Evolutionary conservation across 208 protist species (phyloP).

Genomic region (Crithidia brevicula): DNA sequence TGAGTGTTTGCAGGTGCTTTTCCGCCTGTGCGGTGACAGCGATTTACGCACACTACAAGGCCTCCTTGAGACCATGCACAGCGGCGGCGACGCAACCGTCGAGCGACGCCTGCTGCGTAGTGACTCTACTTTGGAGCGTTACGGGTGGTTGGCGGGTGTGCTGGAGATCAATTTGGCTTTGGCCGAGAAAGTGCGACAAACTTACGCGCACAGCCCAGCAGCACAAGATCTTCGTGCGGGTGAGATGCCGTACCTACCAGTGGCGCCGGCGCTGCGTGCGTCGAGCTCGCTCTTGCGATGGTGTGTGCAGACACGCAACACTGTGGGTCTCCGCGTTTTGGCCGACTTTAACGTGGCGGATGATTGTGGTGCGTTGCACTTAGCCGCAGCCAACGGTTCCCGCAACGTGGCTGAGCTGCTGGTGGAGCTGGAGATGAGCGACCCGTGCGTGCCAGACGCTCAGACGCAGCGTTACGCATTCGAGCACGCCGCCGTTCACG

Average conservation of each 20-base stretch:
- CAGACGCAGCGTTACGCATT: slow-evolving; percentile 64
- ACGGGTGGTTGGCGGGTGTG: slow-evolving; percentile 72
- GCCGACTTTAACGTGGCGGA: slow-evolving; percentile 80
- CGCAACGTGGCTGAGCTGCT: slow-evolving; percentile 66
- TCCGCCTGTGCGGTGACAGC: slow-evolving; percentile 15
- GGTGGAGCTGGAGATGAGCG: slow-evolving; percentile 71
- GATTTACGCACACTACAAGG: slow-evolving; percentile 18
- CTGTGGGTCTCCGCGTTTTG: slow-evolving; percentile 73
- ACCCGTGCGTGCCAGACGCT: slow-evolving; percentile 30
- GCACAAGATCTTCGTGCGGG: slow-evolving; percentile 25
- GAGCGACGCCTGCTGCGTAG: slow-evolving; percentile 48
- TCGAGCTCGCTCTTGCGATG: slow-evolving; percentile 51
- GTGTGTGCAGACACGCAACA: slow-evolving; percentile 71
- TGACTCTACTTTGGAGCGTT: slow-evolving; percentile 48
- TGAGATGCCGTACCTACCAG: slow-evolving; percentile 36
- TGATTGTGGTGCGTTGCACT: slow-evolving; percentile 63
- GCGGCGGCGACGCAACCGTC: slow-evolving; percentile 8
- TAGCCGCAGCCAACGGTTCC: slow-evolving; percentile 59
- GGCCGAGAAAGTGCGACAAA: slow-evolving; percentile 35
- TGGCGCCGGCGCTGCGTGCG: slow-evolving; percentile 20
- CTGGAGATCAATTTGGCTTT: slow-evolving; percentile 55
- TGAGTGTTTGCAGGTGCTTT: slow-evolving; percentile 43
- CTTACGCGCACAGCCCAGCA: slow-evolving; percentile 22
- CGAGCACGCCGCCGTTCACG: slow-evolving; percentile 57
- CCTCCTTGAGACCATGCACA: slow-evolving; percentile 6